phyloP scores from a whole-genome alignment of 768 basidiomycete genomes.

The Collybia mongolica region DNA sequence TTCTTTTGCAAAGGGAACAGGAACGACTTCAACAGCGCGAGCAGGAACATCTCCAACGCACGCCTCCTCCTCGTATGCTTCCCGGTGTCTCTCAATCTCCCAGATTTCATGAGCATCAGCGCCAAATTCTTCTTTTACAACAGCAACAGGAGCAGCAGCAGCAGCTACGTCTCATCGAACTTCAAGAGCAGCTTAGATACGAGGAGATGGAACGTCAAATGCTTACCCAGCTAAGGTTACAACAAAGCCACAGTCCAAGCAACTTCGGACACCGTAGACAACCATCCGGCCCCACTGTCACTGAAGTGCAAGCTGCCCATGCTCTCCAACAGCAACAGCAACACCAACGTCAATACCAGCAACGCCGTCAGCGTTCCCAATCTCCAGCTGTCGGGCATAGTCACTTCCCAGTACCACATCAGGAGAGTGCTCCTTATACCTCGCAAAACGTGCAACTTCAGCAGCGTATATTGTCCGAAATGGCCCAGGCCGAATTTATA shows the following conservation, averaged over 20 bases:
- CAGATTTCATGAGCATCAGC: slow-evolving; percentile 75
- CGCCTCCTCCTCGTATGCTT: slow-evolving; percentile 74
- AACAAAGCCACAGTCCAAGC: slow-evolving; percentile 32
- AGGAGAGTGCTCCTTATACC: slow-evolving; percentile 52
- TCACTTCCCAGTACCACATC: slow-evolving; percentile 36
- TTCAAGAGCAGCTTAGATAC: slow-evolving; percentile 62
- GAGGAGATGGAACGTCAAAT: slow-evolving; percentile 69
- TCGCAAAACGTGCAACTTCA: slow-evolving; percentile 72
- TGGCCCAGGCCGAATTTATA: slow-evolving; percentile 69
- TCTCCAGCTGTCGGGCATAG: slow-evolving; percentile 35
- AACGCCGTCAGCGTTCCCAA: slow-evolving; percentile 46
- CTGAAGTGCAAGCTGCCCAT: slow-evolving; percentile 47
- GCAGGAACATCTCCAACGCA: slow-evolving; percentile 46
- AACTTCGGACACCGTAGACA: slow-evolving; percentile 39
- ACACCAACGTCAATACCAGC: slow-evolving; percentile 31
- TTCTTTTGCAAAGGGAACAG: slow-evolving; percentile 32
- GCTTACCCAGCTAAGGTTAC: slow-evolving; percentile 46
- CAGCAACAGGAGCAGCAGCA: slow-evolving; percentile 66
- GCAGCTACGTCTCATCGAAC: slow-evolving; percentile 57
- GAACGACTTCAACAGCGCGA: slow-evolving; percentile 45
- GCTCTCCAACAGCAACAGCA: slow-evolving; percentile 41
- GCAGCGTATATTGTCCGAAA: slow-evolving; percentile 73
- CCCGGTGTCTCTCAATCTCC: slow-evolving; percentile 69
- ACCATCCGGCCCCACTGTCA: slow-evolving; percentile 42
- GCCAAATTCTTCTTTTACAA: slow-evolving; percentile 66